Conservation (phyloP, 352 stramenopile species). For the Phytopythium chamaehyphon region DNA sequence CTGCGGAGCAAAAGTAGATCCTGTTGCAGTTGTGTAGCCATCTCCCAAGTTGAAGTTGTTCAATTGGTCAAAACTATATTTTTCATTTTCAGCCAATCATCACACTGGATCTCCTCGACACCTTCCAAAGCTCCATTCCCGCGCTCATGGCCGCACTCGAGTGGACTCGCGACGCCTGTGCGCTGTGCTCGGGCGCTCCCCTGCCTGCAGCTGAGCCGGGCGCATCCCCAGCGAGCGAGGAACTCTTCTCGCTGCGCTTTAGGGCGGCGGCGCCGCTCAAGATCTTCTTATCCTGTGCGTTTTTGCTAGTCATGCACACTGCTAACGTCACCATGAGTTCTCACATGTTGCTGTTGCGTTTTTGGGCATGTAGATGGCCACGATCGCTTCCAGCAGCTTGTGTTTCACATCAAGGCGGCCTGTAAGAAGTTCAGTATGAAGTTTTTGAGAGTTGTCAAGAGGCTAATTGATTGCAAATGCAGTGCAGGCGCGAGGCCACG, state of each 20-base stretch:
- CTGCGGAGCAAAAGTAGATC: neutral
- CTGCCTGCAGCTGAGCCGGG: no score
- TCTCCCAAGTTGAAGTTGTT: neutral
- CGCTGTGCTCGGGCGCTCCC: neutral
- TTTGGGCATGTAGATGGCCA: constrained; percentile 46
- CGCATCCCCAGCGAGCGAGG: neutral
- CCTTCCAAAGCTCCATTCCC: neutral
- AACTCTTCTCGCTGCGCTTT: constrained; percentile 28
- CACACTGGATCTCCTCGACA: neutral
- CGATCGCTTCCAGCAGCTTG: constrained; percentile 65
- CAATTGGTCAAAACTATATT: neutral
- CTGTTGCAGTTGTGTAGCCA: constrained; percentile 4
- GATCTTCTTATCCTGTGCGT: constrained; percentile 73
- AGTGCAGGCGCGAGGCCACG: constrained; percentile 63
- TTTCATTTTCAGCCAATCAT: neutral
- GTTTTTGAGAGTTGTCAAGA: neutral
- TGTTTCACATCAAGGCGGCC: constrained; percentile 62
- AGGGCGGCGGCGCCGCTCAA: constrained; percentile 43
- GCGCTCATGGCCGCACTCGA: neutral
- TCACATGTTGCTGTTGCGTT: no score
- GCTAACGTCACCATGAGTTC: no score
- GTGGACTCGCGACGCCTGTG: constrained; percentile 2
- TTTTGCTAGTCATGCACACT: no score
- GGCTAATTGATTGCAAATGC: constrained; percentile 5
- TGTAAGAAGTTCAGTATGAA: constrained; percentile 22